Evolutionary conservation across 1,284 basidiomycete genomes (phyloP), one percentile per base, ranked within the genome.

Genomic region (Exobasidium cylindrosporum): DNA sequence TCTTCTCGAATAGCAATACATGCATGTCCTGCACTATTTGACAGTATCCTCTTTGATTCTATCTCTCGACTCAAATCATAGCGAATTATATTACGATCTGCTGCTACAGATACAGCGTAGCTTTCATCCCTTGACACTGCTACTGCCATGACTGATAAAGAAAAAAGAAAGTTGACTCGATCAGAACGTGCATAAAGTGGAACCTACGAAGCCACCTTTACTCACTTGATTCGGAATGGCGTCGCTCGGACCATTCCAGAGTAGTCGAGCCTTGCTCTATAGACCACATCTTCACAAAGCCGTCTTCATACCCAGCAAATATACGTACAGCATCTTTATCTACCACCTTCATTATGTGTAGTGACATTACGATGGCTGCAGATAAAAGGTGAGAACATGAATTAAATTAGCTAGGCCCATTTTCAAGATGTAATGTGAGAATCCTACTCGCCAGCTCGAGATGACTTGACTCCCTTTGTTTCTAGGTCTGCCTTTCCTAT

Each of bases 41-140:
- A 21, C 4, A n/a, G 14, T 17, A 55, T 44, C 21, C 26, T 50
- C 26, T 21, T 28, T 50, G 5, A 3, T 28, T 50, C 21, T 14
- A 14, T 4, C 3, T 50, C 13, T 50, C 26, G 3, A 3, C 14
- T 3, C 21, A 55, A 14, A 4, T 44, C 3, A 28, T 55, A 55
- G 14, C 21, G 30, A 14, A 31, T 29, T 4, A 55, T 24, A 3
- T 14, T 35, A 17, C 32, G 21, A 44, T 55, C 53, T 43, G 53
- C 53, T 35, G 21, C 53, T 14, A 55, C 53, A n/a, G 53, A 55
- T 11, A 55, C 53, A 2, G 53, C 53, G 32, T 31, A 55, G 14
- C 3, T 17, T 3, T 31, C 17, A 35, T 55, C 53, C 21, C 21
- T 21, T 4, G 53, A 55, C n/a, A 26, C 21, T 21, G 53, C 53